Evolutionary conservation across 345 rosid species (phyloP), one percentile per base, ranked within the genome.

Genomic region (Cardamine resedifolia): DNA sequence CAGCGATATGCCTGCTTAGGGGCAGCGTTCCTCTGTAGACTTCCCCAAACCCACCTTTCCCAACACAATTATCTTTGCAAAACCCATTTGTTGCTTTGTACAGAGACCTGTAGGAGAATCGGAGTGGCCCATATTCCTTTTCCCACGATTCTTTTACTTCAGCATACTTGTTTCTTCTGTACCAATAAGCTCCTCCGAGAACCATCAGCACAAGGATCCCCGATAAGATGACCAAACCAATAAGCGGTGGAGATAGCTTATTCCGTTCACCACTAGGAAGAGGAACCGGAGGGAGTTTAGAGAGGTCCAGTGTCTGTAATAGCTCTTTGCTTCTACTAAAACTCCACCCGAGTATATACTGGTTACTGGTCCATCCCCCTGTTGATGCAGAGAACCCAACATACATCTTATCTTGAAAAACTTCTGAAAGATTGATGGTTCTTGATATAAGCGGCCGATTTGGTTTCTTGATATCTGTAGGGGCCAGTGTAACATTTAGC

Each of bases 301-400:
- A 80, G 21, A 83, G 56, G 23, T 71, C 47, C 3, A 90, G 66
- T 1, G 51, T 49, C 72, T 69, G 76, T 19, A 87, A 78, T 2
- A 1, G 3, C 1, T 34, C 60, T 73, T 26, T 56, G 45, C 78
- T 82, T 57, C n/a, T 72, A 21, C 58, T 79, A 72, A 81, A 90
- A 76, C 89, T 90, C 89, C 96, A 89, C 12, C 92, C 87, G 3
- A 85, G 79, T 21, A 87, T 69, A 39, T 81, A 85, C 0, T 87
- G 88, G 36, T 73, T 41, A 26, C 82, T 73, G 7, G 18, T 1
- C 6, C 61, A 0, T 0, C 65, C 19, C 0, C 87, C 84, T 2
- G 88, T 83, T 7, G 94, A 7, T 21, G 89, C 78, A n/a, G 89
- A 84, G 79, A 88, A 83, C 10, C 94, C 96, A 11, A 85, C 79